Conservation (phyloP, 1,139 yeast species). For the Nakaseomyces kungkrabaensis region DNA sequence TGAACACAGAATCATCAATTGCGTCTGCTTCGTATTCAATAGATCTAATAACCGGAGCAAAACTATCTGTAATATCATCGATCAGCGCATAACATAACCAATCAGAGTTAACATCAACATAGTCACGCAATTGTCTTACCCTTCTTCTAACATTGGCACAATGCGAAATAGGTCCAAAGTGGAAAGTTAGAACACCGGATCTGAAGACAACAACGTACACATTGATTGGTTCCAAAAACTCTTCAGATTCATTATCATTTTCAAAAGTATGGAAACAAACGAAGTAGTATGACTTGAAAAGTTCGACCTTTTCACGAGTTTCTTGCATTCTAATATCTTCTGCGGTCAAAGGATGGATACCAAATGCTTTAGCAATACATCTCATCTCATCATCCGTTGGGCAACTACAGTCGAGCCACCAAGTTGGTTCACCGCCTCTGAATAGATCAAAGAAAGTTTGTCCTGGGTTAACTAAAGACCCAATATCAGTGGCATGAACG, state of each 20-base stretch:
- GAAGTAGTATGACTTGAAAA: constrained; percentile 64
- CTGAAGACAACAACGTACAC: constrained; percentile 82
- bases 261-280: constrained; percentile 80
- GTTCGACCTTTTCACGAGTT: constrained; percentile 75
- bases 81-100: constrained; percentile 91
- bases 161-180: constrained; percentile 71
- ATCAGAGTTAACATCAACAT: constrained; percentile 79
- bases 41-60: constrained; percentile 81
- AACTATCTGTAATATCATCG: constrained; percentile 89
- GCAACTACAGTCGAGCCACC: constrained; percentile 72
- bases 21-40: constrained; percentile 88
- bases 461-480: constrained; percentile 58
- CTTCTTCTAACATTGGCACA: constrained; percentile 85
- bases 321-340: constrained; percentile 82
- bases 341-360: constrained; percentile 77
- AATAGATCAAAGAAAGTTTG: constrained; percentile 59
- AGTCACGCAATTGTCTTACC: constrained; percentile 81
- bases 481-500: constrained; percentile 77
- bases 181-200: constrained; percentile 77
- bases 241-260: constrained; percentile 66
- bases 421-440: constrained; percentile 37
- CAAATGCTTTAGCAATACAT: constrained; percentile 56
- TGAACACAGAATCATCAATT: constrained; percentile 74
- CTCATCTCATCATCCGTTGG: constrained; percentile 65
- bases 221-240: constrained; percentile 76